These are phyloP conservation scores for Zelopaecilomyces penicillatus DNA, from an alignment of 2,329 filamentous ascomycete genomes.

Conservation along the genomic window DNA sequence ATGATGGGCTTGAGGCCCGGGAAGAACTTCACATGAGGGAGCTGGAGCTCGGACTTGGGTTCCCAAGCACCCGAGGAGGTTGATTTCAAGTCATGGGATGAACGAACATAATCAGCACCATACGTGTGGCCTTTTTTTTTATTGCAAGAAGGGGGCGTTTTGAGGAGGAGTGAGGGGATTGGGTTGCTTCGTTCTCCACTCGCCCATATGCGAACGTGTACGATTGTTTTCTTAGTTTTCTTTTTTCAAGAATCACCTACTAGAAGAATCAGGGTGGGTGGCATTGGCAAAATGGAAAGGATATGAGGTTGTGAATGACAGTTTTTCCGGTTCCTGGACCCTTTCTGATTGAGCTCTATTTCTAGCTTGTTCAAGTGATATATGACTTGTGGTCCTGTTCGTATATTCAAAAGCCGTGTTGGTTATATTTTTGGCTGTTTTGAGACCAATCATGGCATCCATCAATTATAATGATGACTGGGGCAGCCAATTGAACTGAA, in stretches of 20 bases:
- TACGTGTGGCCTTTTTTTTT: slow-evolving; percentile 14
- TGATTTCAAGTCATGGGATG: slow-evolving; percentile 17
- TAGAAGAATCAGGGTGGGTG: slow-evolving; percentile 23
- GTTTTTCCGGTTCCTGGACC: background rate
- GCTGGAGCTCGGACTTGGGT: slow-evolving; percentile 10
- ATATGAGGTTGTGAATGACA: slow-evolving; percentile 11
- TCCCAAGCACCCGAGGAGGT: slow-evolving; percentile 9
- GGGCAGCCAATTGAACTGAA: no score
- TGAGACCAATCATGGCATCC: no score
- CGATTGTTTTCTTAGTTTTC: slow-evolving; percentile 23
- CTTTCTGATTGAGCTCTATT: no score
- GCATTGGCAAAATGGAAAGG: slow-evolving; percentile 17
- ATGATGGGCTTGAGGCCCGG: slow-evolving; percentile 1
- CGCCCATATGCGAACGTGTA: slow-evolving; percentile 25
- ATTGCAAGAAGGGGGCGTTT: slow-evolving; percentile 8
- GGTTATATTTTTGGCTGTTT: no score
- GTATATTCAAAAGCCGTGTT: no score
- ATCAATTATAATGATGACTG: no score
- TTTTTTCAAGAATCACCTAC: slow-evolving; percentile 19
- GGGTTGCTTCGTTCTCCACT: slow-evolving; percentile 10
- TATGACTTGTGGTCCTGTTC: no score
- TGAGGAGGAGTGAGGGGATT: slow-evolving; percentile 7
- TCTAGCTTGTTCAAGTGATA: no score
- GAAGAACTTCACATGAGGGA: slow-evolving; percentile 10
- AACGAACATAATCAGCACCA: slow-evolving; percentile 25